A percentile compares a stretch with the other conserved stretches of the same genome.
phyloP scores from a whole-genome alignment of 2,329 filamentous ascomycete genomes.

The Pyrenophora teres region DNA sequence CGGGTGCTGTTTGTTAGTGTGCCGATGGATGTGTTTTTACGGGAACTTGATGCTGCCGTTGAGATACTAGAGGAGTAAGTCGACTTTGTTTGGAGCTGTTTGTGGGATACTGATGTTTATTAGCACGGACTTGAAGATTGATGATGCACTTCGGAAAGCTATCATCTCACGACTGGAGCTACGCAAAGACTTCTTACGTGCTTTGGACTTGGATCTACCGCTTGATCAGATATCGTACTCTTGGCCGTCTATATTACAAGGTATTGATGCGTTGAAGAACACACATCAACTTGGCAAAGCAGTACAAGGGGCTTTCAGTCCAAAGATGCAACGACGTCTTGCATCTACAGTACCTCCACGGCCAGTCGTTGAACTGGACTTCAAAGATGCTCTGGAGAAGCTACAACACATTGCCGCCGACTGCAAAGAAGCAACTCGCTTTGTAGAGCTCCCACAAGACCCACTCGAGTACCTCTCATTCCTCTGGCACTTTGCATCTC shows the following conservation, averaged over 20 bases:
- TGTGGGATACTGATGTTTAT: slow-evolving; percentile 13
- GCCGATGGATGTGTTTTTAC: slow-evolving; percentile 41
- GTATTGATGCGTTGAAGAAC: slow-evolving; percentile 61
- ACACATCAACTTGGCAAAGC: slow-evolving; percentile 66
- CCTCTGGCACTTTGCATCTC: slow-evolving; percentile 73
- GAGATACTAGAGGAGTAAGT: slow-evolving; percentile 41
- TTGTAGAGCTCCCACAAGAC: slow-evolving; percentile 34
- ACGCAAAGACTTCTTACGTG: slow-evolving; percentile 65
- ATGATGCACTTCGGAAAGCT: slow-evolving; percentile 55
- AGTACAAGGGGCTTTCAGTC: slow-evolving; percentile 81
- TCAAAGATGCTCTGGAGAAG: slow-evolving; percentile 71
- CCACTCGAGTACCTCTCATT: slow-evolving; percentile 61
- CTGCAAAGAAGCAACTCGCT: slow-evolving; percentile 61
- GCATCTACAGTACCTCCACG: slow-evolving; percentile 93
- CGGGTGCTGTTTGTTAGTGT: slow-evolving; percentile 68
- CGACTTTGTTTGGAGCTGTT: background rate
- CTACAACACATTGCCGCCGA: slow-evolving; percentile 74
- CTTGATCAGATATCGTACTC: slow-evolving; percentile 31
- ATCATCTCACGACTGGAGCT: slow-evolving; percentile 69
- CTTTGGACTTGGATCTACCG: slow-evolving; percentile 50
- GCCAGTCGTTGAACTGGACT: slow-evolving; percentile 79
- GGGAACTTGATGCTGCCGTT: slow-evolving; percentile 40
- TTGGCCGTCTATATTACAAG: slow-evolving; percentile 47
- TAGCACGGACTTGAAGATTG: slow-evolving; percentile 36
- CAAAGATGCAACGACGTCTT: slow-evolving; percentile 86